Conservation (phyloP, 495 filamentous ascomycete species). For the Hapsidospora chrysogenum region DNA sequence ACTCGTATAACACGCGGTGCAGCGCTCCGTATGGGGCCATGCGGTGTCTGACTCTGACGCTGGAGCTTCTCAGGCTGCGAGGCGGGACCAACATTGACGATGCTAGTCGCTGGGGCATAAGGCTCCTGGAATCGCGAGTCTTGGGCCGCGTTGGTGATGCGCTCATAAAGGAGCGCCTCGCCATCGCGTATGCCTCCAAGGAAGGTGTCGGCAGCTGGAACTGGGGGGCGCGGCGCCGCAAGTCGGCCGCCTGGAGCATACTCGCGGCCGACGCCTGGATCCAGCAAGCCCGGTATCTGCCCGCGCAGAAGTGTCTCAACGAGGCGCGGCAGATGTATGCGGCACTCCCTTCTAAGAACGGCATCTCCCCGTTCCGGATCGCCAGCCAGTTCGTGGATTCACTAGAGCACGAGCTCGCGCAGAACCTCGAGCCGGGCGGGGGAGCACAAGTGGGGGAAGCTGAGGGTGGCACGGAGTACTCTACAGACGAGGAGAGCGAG, state of each 20-base stretch:
- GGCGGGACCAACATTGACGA: conserved; percentile 70
- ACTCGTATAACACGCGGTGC: conserved; percentile 82
- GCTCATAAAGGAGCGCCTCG: conserved; percentile 67
- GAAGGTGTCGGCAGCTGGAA: conserved; percentile 41
- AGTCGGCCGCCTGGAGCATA: conserved; percentile 81
- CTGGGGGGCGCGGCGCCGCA: conserved; percentile 56
- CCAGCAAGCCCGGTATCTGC: conserved; percentile 45
- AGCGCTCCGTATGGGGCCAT: conserved; percentile 55
- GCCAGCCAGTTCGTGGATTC: conserved; percentile 47
- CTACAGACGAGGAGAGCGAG: conserved; percentile 48
- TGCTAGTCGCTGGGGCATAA: conserved; percentile 69
- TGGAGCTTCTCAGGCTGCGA: conserved; percentile 67
- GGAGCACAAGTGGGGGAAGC: conserved; percentile 19
- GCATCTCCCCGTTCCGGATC: conserved; percentile 33
- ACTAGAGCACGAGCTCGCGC: conserved; percentile 40
- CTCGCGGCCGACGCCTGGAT: conserved; percentile 74
- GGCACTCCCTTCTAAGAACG: conserved; percentile 35
- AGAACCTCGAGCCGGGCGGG: conserved; percentile 25
- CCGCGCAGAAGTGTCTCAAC: conserved; percentile 55
- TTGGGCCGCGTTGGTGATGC: conserved; percentile 59
- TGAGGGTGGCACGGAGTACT: conserved; percentile 18
- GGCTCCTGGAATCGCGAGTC: conserved; percentile 60
- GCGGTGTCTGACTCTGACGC: conserved; percentile 55
- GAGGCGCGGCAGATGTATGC: conserved; percentile 55
- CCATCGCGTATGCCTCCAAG: conserved; percentile 66